Percentiles rank a stretch among this genome's conserved stretches.
phyloP scores from a whole-genome alignment of 116 monocot genomes.

The Zostera marina region DNA sequence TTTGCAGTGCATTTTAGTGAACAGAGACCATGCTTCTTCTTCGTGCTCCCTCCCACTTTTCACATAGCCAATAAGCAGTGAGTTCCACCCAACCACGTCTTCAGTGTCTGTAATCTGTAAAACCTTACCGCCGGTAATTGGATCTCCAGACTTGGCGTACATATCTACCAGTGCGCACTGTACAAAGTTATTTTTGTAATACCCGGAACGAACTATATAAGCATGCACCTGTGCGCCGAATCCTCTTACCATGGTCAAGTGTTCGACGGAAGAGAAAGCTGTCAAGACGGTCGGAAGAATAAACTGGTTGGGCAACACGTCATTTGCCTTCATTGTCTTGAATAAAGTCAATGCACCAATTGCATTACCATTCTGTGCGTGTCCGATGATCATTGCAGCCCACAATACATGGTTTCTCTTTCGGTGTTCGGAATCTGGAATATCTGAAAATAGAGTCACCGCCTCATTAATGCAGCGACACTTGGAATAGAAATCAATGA shows the following conservation, averaged over 20 bases:
- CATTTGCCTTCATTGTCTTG: constrained; percentile 4
- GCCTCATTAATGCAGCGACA: constrained; percentile 4
- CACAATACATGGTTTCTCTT: constrained; percentile 20
- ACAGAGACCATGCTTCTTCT: constrained; percentile 14
- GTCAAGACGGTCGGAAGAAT: constrained; percentile 16
- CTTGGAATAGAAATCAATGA: constrained; percentile 16
- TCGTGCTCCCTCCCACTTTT: constrained; percentile 7
- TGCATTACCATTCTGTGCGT: constrained; percentile 4
- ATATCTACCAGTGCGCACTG: constrained; percentile 13
- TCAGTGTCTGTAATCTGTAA: neutral
- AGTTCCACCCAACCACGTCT: constrained; percentile 8
- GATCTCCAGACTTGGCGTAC: constrained; percentile 14
- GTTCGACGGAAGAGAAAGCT: neutral
- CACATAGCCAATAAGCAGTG: constrained; percentile 9
- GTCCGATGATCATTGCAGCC: constrained; percentile 21
- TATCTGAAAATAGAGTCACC: neutral
- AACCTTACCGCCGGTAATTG: neutral
- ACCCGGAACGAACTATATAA: constrained; percentile 12
- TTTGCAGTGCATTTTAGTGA: constrained; percentile 31
- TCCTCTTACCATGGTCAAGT: neutral
- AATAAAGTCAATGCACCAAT: constrained; percentile 1
- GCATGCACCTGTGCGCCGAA: constrained; percentile 12
- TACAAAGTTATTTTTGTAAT: constrained; percentile 10
- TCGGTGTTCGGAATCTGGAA: constrained; percentile 1
- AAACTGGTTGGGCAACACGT: constrained; percentile 11